These are phyloP conservation scores for Halophytophthora batemanensis DNA, from an alignment of 352 stramenopile species.

Conservation along the genomic window DNA sequence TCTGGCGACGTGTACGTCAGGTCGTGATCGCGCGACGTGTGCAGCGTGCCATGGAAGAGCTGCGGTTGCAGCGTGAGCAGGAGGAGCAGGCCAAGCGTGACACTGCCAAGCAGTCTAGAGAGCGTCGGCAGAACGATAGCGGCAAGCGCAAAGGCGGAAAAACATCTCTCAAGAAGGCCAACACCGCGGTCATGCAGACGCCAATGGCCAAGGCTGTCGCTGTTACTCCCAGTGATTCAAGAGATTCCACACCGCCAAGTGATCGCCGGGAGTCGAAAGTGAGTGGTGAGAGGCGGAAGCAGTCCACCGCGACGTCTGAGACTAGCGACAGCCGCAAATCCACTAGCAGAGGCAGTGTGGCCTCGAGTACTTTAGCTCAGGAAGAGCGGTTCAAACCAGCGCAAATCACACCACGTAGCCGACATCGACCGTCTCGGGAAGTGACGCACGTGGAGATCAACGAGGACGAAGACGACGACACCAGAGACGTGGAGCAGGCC, in stretches of 20 bases:
- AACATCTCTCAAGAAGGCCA: constrained; percentile 15
- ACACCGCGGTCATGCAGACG: neutral
- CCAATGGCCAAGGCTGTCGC: no score
- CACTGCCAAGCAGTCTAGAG: constrained; percentile 18
- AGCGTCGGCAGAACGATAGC: constrained; percentile 20
- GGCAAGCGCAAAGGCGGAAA: constrained; percentile 15
- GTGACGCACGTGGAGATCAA: constrained; percentile 1
- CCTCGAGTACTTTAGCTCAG: neutral
- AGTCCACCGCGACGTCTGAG: constrained; percentile 1
- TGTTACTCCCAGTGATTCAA: neutral
- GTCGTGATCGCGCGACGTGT: constrained; percentile 41
- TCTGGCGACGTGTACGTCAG: constrained; percentile 51
- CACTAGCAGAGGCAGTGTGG: constrained; percentile 10
- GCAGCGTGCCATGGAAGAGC: constrained; percentile 38
- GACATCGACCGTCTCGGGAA: constrained; percentile 14
- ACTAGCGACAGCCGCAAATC: constrained; percentile 12
- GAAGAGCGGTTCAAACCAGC: constrained; percentile 8
- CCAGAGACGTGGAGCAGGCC: constrained; percentile 49
- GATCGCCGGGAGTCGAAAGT: neutral
- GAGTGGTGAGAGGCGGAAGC: constrained; percentile 9
- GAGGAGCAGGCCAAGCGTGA: constrained; percentile 35
- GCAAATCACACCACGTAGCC: constrained; percentile 13
- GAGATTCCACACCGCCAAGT: neutral
- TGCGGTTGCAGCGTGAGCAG: constrained; percentile 39
- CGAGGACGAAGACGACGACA: constrained; percentile 59